Evolutionary conservation across 23 red algal genomes (phyloP).

Genomic region (Pyropia haitanensis): DNA sequence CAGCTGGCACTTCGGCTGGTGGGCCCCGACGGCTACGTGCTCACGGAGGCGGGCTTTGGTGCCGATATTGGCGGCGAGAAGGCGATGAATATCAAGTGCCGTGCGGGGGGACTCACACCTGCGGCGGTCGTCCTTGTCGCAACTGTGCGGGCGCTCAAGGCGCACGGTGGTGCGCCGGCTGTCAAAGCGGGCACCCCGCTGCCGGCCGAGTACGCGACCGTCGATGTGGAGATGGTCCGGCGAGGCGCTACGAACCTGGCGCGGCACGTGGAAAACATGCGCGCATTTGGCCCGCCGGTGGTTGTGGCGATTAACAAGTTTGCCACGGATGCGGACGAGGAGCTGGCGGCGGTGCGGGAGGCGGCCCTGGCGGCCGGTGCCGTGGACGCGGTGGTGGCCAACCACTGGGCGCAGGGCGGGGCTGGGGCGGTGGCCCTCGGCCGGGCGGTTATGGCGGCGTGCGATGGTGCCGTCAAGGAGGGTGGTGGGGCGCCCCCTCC

Average conservation of each 20-base stretch:
- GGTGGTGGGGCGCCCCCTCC: not conserved
- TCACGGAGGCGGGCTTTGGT: slow-evolving; percentile 98
- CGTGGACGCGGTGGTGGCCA: slow-evolving; percentile 82
- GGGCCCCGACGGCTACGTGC: slow-evolving; percentile 78
- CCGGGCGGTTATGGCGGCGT: slow-evolving; percentile 66
- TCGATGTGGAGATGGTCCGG: slow-evolving; percentile 62
- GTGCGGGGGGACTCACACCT: slow-evolving; percentile 53
- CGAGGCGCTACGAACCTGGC: slow-evolving; percentile 77
- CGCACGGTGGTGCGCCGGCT: slow-evolving; percentile 88
- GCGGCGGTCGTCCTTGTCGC: slow-evolving; percentile 75
- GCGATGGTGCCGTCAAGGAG: slow-evolving; percentile 2
- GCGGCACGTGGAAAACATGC: slow-evolving; percentile 80
- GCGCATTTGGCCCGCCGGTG: slow-evolving; percentile 68
- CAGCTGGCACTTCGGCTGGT: slow-evolving; percentile 87
- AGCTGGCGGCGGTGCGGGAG: slow-evolving; percentile 56
- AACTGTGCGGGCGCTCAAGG: slow-evolving; percentile 86
- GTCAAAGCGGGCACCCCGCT: slow-evolving; percentile 72
- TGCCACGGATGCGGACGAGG: slow-evolving; percentile 53
- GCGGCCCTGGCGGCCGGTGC: slow-evolving; percentile 66
- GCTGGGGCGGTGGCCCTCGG: slow-evolving; percentile 73
- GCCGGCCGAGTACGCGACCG: slow-evolving; percentile 44
- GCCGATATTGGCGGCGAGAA: slow-evolving; percentile 98
- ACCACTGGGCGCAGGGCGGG: slow-evolving; percentile 89
- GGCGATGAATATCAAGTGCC: slow-evolving; percentile 91
- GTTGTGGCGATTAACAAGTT: slow-evolving; percentile 91